phyloP scores from a whole-genome alignment of 2,329 filamentous ascomycete genomes.

The Colletotrichum sp. region DNA sequence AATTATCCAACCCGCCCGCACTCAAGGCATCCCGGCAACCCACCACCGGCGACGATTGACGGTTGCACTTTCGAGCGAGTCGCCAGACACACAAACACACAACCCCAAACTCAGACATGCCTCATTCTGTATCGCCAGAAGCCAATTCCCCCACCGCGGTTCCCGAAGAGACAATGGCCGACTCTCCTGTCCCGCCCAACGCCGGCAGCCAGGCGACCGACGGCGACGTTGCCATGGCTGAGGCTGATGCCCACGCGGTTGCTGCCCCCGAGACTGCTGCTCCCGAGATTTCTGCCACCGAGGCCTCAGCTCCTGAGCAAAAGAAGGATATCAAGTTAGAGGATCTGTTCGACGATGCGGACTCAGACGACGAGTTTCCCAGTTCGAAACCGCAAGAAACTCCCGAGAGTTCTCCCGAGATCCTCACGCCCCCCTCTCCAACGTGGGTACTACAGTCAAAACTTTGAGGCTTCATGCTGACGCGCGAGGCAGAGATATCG shows the following conservation, averaged over 20 bases:
- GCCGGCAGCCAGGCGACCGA: conserved; percentile 33
- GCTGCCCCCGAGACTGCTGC: conserved; percentile 16
- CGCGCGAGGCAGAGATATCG: conserved; percentile 30
- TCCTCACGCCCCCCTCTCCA: conserved; percentile 44
- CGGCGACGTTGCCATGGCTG: conserved; percentile 47
- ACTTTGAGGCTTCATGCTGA: neutral
- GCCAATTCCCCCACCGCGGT: conserved; percentile 29
- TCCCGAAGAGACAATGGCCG: conserved; percentile 40
- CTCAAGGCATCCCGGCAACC: neutral
- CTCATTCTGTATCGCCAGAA: conserved; percentile 46
- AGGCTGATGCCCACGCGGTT: conserved; percentile 30
- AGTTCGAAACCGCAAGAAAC: conserved; percentile 49
- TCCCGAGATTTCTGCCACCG: conserved; percentile 32
- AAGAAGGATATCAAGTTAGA: conserved; percentile 60
- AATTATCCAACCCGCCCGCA: neutral
- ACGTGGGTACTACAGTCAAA: conserved; percentile 37
- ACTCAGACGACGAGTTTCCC: conserved; percentile 67
- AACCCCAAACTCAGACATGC: conserved; percentile 38
- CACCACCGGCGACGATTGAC: neutral
- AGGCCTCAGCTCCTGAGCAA: conserved; percentile 24
- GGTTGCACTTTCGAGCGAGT: neutral
- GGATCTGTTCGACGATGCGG: conserved; percentile 62
- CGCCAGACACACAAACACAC: neutral
- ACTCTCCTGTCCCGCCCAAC: conserved; percentile 30
- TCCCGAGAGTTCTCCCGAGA: conserved; percentile 43